Percentiles rank a stretch among this genome's conserved stretches.
Conservation (phyloP, 1,139 yeast species). For the Protomyces arabidopsidicola region DNA sequence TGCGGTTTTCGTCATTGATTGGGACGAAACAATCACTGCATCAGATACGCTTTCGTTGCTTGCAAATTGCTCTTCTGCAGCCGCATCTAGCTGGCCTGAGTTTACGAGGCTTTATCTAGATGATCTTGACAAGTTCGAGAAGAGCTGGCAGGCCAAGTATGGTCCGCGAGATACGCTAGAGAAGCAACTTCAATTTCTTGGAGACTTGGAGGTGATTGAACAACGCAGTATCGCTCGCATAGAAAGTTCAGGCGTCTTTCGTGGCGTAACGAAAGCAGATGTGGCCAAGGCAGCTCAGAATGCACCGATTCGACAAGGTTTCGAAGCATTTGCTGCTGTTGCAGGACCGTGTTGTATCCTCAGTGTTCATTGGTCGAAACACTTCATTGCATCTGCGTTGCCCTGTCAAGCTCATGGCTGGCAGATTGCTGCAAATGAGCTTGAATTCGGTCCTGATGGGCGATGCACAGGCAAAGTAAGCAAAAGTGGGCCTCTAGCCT, state of each 20-base stretch:
- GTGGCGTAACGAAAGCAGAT: conserved; percentile 8
- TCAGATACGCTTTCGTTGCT: conserved; percentile 14
- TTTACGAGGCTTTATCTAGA: conserved; percentile 15
- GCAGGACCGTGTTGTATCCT: background rate
- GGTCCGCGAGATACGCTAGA: conserved; percentile 5
- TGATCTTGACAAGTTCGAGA: conserved; percentile 1
- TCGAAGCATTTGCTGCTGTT: background rate
- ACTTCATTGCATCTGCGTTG: conserved; percentile 9
- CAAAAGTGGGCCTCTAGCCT: conserved; percentile 8
- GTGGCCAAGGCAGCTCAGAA: background rate
- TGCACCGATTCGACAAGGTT: conserved; percentile 5
- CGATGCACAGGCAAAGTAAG: conserved; percentile 13
- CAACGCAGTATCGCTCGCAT: conserved; percentile 4
- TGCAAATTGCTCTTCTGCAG: conserved; percentile 7
- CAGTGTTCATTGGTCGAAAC: conserved; percentile 19
- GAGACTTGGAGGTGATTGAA: conserved; percentile 4
- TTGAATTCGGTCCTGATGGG: conserved; percentile 8
- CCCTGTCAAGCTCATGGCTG: background rate
- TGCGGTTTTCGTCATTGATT: conserved; percentile 11
- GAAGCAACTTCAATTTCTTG: conserved; percentile 7
- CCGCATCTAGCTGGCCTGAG: conserved; percentile 1
- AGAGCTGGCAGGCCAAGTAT: background rate
- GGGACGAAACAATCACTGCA: conserved; percentile 26
- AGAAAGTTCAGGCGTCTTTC: conserved; percentile 9
- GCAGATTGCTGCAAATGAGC: conserved; percentile 13